Conservation (phyloP, 2,329 filamentous ascomycete species). For the Penicillium sp. region DNA sequence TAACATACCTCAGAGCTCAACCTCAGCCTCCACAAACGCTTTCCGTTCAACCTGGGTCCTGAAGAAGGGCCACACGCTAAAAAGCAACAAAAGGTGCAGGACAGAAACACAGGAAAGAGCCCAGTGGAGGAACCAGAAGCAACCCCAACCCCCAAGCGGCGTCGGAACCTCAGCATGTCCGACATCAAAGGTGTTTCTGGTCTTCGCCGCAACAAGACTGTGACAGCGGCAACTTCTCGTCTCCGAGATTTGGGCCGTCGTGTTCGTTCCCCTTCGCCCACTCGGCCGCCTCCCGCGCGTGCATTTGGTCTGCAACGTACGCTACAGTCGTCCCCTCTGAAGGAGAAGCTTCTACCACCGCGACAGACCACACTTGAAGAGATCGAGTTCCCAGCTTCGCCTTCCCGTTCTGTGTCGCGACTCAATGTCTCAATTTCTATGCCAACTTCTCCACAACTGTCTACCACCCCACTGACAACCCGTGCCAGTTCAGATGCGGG, state of each 20-base stretch:
- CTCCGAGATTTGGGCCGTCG: conserved; percentile 4
- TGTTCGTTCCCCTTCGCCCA: conserved; percentile 4
- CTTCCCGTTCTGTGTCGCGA: not conserved
- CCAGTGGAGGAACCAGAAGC: not conserved
- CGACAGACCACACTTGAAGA: not conserved
- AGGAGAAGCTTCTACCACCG: not conserved
- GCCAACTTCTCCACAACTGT: not conserved
- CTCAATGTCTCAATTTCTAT: not conserved
- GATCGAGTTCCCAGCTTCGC: not conserved
- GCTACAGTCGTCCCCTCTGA: not conserved
- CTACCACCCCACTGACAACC: not conserved
- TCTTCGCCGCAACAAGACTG: conserved; percentile 4
- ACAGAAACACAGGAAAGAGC: not conserved
- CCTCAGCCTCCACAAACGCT: conserved; percentile 20
- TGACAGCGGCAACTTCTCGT: conserved; percentile 1
- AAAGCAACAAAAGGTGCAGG: not conserved
- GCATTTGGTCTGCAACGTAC: not conserved
- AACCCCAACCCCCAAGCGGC: conserved; percentile 1
- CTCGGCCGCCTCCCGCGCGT: not conserved
- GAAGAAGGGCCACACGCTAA: conserved; percentile 6
- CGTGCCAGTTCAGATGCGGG: not conserved
- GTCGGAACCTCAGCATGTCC: conserved; percentile 8
- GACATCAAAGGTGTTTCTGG: not conserved
- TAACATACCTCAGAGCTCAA: conserved; percentile 11
- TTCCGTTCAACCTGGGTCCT: conserved; percentile 25